Evolutionary conservation across 257 asterid species (phyloP).

Genomic region (Voacanga thouarsii): DNA sequence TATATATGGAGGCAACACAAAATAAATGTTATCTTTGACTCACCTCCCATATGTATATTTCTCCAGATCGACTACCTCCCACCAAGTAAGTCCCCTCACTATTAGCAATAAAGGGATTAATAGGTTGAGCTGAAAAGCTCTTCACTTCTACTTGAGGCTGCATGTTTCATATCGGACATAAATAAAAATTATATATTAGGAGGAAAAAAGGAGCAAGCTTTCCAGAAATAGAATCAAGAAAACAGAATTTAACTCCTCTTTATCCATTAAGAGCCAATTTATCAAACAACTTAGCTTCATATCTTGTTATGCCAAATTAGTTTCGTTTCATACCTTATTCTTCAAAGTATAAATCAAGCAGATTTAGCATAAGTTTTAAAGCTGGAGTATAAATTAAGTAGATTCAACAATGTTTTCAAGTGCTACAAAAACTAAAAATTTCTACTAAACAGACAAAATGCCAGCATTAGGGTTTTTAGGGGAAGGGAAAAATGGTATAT

Average conservation of each 20-base stretch:
- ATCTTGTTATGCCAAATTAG: background rate
- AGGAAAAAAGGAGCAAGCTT: background rate
- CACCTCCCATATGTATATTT: slow-evolving; percentile 93
- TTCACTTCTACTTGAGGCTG: slow-evolving; percentile 88
- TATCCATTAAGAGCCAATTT: slow-evolving; percentile 12
- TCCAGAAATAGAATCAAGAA: background rate
- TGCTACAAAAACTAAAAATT: too few relatives aligned
- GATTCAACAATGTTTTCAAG: too few relatives aligned
- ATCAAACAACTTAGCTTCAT: slow-evolving; percentile 4
- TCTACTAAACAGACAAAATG: too few relatives aligned
- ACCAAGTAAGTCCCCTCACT: slow-evolving; percentile 72
- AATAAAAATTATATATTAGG: too few relatives aligned
- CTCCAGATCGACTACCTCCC: slow-evolving; percentile 83
- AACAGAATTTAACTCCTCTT: background rate
- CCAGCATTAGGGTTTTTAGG: too few relatives aligned
- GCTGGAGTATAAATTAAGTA: too few relatives aligned
- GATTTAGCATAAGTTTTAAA: too few relatives aligned
- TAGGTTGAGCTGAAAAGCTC: slow-evolving; percentile 75
- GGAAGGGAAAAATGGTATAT: too few relatives aligned
- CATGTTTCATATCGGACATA: slow-evolving; percentile 14
- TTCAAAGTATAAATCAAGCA: too few relatives aligned
- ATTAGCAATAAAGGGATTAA: slow-evolving; percentile 60
- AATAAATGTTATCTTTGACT: slow-evolving; percentile 8
- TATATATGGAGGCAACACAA: background rate
- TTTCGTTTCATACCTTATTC: slow-evolving; percentile 53